Percentiles rank a stretch among this genome's conserved stretches.
Conservation (phyloP, 768 basidiomycete species). For the Leucocoprinus birnbaumii region DNA sequence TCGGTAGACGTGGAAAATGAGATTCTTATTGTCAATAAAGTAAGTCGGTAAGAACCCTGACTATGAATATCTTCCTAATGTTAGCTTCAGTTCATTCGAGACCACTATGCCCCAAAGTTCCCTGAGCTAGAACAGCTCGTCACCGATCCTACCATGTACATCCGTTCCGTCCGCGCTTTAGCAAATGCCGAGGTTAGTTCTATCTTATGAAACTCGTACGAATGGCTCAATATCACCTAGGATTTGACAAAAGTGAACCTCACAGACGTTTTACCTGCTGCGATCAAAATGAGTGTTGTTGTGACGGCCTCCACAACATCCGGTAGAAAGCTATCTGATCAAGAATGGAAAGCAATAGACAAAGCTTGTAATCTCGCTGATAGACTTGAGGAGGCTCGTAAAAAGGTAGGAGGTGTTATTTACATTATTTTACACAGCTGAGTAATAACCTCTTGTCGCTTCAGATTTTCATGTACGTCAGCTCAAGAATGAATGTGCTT, state of each 20-base stretch:
- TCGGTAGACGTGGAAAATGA: constrained; percentile 99
- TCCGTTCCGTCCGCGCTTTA: constrained; percentile 83
- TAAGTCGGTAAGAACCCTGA: constrained; percentile 21
- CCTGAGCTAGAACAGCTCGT: constrained; percentile 97
- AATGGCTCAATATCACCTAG: constrained; percentile 30
- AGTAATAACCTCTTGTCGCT: not conserved
- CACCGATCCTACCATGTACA: constrained; percentile 88
- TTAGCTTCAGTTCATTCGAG: constrained; percentile 81
- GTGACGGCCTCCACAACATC: constrained; percentile 92
- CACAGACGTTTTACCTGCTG: constrained; percentile 76
- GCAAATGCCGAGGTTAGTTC: constrained; percentile 75
- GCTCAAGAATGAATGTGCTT: constrained; percentile 97
- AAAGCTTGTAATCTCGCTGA: constrained; percentile 89
- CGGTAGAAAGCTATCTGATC: constrained; percentile 66
- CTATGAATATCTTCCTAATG: constrained; percentile 11
- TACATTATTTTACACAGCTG: not conserved
- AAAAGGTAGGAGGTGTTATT: constrained; percentile 53
- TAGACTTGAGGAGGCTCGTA: constrained; percentile 83
- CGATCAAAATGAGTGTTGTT: constrained; percentile 92
- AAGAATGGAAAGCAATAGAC: constrained; percentile 79
- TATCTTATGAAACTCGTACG: not conserved
- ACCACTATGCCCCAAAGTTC: constrained; percentile 93
- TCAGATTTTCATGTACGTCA: constrained; percentile 99
- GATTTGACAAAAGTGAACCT: constrained; percentile 88
- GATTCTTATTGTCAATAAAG: constrained; percentile 95